Conservation (phyloP, 345 rosid species). For the Firmiana major region DNA sequence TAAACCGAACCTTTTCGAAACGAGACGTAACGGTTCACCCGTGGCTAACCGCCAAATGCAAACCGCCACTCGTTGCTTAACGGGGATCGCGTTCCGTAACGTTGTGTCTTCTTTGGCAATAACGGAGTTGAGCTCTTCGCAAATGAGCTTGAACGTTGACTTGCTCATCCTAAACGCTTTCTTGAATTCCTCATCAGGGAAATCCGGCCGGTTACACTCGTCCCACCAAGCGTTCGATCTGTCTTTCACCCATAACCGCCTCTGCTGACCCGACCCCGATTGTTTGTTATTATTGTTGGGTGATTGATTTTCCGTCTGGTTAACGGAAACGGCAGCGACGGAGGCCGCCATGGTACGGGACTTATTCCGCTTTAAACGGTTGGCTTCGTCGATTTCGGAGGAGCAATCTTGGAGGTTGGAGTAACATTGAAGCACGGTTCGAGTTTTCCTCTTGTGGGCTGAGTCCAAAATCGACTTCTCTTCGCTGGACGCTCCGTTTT, state of each 20-base stretch:
- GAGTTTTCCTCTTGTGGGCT: slow-evolving; percentile 30
- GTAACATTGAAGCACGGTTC: slow-evolving; percentile 33
- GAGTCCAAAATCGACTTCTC: slow-evolving; percentile 42
- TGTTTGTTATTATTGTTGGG: background rate
- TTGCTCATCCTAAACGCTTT: slow-evolving; percentile 12
- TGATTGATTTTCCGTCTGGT: slow-evolving; percentile 2
- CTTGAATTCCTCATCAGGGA: slow-evolving; percentile 7
- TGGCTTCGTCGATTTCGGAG: slow-evolving; percentile 42
- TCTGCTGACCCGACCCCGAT: background rate
- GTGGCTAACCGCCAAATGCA: slow-evolving; percentile 12
- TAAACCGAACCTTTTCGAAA: slow-evolving; percentile 7
- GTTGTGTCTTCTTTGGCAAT: slow-evolving; percentile 7
- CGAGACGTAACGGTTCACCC: slow-evolving; percentile 6
- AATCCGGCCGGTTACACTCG: slow-evolving; percentile 10
- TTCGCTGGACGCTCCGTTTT: slow-evolving; percentile 31
- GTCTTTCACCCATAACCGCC: slow-evolving; percentile 9
- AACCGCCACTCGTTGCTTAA: slow-evolving; percentile 8
- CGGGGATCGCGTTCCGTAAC: slow-evolving; percentile 14
- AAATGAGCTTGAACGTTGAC: slow-evolving; percentile 6
- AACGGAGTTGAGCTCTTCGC: slow-evolving; percentile 8
- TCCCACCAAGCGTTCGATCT: slow-evolving; percentile 9
- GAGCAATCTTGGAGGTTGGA: slow-evolving; percentile 30
- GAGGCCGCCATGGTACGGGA: slow-evolving; percentile 43
- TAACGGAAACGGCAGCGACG: slow-evolving; percentile 13
- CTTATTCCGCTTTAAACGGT: slow-evolving; percentile 42